Evolutionary conservation across 2,329 filamentous ascomycete genomes (phyloP), one percentile per base, ranked within the genome.

Genomic region (Trematosphaeria pertusa): DNA sequence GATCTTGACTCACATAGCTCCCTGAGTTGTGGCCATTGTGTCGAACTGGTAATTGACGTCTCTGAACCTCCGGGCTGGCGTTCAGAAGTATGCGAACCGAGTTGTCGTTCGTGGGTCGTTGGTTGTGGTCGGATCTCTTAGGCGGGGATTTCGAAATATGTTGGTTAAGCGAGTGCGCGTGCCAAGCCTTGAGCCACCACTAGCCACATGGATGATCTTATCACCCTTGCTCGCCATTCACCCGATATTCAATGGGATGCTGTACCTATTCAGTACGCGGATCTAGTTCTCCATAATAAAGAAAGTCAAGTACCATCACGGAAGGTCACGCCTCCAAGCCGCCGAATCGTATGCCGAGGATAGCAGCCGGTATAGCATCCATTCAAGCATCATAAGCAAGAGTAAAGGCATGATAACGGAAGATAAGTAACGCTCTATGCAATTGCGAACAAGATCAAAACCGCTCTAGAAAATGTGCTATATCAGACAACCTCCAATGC

Each of bases 1-100:
- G 38, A 28, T 35, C 21, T 17, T 20, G 26, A 73, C 71, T 64
- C 61, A 74, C 71, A 74, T 74, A 63, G 71, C 67, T 58, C 64
- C 65, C 55, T 72, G 69, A 57, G 70, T 67, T 54, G 71, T 69
- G 61, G 71, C 71, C 71, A 74, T 74, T 50, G 58, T 73, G 58
- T 67, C 64, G 59, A 61, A 60, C 55, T 63, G 62, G 62, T 39
- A 48, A 60, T 66, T 64, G 62, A 55, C 53, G 54, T 51, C 55
- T 62, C 64, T 68, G 68, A 70, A 69, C 65, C 55, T 61, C 64
- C 56, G 61, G 55, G 54, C 47, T 49, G 61, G 52, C 60, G 59
- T 65, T 72, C 67, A 66, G 62, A 59, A 54, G n/a, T 57, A 52
- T 62, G 52, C 46, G 48, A 58, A 50, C 61, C 56, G 63, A 63